Evolutionary conservation across 2,329 filamentous ascomycete genomes (phyloP), one percentile per base, ranked within the genome.

Genomic region (Aspergillus sp.): DNA sequence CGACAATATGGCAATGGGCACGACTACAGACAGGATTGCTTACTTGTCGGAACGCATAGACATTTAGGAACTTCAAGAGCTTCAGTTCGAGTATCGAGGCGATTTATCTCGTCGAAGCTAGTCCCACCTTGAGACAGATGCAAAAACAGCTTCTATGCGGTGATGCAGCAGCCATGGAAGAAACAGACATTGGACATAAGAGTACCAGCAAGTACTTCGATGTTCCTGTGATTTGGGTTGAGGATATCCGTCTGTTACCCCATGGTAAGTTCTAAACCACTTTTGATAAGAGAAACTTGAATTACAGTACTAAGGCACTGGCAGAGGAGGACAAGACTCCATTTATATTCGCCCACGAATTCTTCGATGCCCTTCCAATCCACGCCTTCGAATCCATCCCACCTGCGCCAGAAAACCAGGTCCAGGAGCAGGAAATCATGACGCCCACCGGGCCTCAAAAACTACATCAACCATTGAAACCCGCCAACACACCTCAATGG

Each of bases 281-380:
- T 27, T 9, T 13, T 4, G 31, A 8, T 32, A 8, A 32, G 8
- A 8, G 8, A 32, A 32, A n/a, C 8, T 32, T 32, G 31, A 32
- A 8, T n/a, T 9, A 9, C 19, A 35, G 19, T 13, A 13, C 7
- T 11, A 19, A 19, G 19, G 19, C 19, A 4, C 19, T 13, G 7
- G 9, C 27, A 84, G 82, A 80, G 48, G 69, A 81, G 19, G 76
- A 78, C 47, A 87, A 86, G 61, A 87, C 83, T 19, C 91, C 93
- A 1, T 94, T 97, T 66, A 95, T 98, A 48, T 81, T 97, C 39
- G 93, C 93, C 5, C 93, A 98, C 65, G 93, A 98, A 64, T 97
- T 98, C 75, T 98, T 98, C 70, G 93, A 98, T 57, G 93, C 93
- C 2, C 82, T 98, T 1, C 93, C 93, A 30, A 96, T 98, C 55